These are phyloP conservation scores for Xylaria sp. DNA, from an alignment of 2,329 filamentous ascomycete species.

Conservation along the genomic window DNA sequence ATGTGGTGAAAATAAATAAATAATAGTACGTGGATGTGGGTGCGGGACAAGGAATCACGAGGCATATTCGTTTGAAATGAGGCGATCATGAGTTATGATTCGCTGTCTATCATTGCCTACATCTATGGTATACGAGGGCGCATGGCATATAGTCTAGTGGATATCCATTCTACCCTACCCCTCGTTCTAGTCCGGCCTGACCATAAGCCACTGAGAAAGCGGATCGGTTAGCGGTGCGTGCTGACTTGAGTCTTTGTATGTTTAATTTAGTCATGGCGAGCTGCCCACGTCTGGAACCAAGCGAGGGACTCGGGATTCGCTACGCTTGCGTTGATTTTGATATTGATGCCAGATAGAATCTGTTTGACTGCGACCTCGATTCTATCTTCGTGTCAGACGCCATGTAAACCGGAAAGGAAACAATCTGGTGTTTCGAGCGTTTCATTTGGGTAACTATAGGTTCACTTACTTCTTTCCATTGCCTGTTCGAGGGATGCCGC, in stretches of 20 bases:
- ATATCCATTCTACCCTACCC: background rate
- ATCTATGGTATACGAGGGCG: background rate
- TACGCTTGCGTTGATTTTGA: slow-evolving; percentile 93
- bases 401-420: slow-evolving; percentile 32
- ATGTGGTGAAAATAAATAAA: slow-evolving; percentile 58
- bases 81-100: background rate
- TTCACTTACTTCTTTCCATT: slow-evolving; percentile 91
- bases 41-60: background rate
- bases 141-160: background rate
- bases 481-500: slow-evolving; percentile 88
- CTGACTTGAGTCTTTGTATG: background rate
- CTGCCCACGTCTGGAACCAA: slow-evolving; percentile 87
- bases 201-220: too few relatives aligned
- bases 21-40: background rate
- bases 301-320: slow-evolving; percentile 88
- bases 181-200: background rate
- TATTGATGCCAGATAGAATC: slow-evolving; percentile 86
- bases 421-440: background rate
- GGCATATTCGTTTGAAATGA: background rate
- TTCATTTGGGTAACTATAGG: background rate
- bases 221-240: too few relatives aligned
- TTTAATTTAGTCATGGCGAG: slow-evolving; percentile 16
- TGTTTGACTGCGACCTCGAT: slow-evolving; percentile 97
- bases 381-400: slow-evolving; percentile 55
- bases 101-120: slow-evolving; percentile 5